Base-by-base conservation (phyloP, 768 basidiomycete species). In the Sarcomyxa edulis region DNA sequence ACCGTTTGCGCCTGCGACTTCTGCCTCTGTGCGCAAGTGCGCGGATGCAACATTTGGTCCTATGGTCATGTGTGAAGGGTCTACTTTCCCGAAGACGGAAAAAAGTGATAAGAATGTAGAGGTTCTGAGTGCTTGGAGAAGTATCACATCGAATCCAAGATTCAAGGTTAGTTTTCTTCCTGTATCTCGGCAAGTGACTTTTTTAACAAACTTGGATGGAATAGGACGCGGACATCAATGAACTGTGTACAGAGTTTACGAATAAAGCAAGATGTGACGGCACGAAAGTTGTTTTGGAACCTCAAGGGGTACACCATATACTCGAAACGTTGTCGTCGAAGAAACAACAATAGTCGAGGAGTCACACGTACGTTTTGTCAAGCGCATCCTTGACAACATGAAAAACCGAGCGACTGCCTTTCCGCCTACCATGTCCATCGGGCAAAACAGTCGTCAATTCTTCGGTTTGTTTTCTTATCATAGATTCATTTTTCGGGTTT, bases 251-350 rank as follows among this genome's bases (percentile, higher is more conserved):
- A 6, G 84, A 90, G 58, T 88, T 92, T 53, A 74, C 85, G 32
- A 73, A 60, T 52, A 91, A 92, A 64, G 89, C 89, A 32, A 71
- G 77, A 31, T 92, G 89, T 51, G 88, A 90, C 44, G 89, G 89
- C 25, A 78, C 78, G 19, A 87, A 85, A 62, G 83, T 89, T 26
- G 88, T 90, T 14, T 59, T 91, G 33, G 84, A 77, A 49, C 75
- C 74, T 16, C 60, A 65, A 47, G 70, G 71, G 24, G 71, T 76
- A 39, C 53, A 60, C 46, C 58, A 60, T 44, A 76, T 76, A 49
- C 50, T 76, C 37, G 65, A 72, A 48, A 61, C 58, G 40, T 50
- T 76, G 30, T 14, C n/a, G 15, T 33, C 33, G 32, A 22, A 27
- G 32, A n/a, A 20, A 21, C 22, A 5, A 42, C 34, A 28, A 42